phyloP scores from a whole-genome alignment of 345 rosid species.

The Rhodamnia rubescens region DNA sequence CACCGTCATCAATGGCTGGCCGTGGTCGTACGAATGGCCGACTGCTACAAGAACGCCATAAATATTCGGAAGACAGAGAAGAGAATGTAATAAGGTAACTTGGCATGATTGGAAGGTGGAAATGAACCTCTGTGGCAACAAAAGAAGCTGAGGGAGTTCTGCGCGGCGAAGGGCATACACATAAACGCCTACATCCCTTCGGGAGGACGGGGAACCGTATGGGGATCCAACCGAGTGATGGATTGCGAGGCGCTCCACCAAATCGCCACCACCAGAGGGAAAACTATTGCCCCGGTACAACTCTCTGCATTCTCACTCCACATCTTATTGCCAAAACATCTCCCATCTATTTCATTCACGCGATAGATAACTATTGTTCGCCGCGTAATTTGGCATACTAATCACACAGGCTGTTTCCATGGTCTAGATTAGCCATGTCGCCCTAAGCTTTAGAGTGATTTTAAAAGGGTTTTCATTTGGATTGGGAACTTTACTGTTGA shows the following conservation, averaged over 20 bases:
- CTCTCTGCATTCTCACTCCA: not conserved
- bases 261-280: slow-evolving; percentile 7
- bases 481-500: too few species aligned
- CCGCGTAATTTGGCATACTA: too few species aligned
- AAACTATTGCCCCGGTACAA: slow-evolving; percentile 18
- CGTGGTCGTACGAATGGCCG: not conserved
- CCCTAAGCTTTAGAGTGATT: too few species aligned
- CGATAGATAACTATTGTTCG: too few species aligned
- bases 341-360: too few species aligned
- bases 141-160: slow-evolving; percentile 12
- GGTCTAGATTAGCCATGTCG: too few species aligned
- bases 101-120: slow-evolving; percentile 10
- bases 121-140: slow-evolving; percentile 21
- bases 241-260: slow-evolving; percentile 7
- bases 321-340: not conserved
- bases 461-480: too few species aligned
- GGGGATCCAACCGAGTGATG: slow-evolving; percentile 12
- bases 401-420: too few species aligned
- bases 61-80: not conserved
- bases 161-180: not conserved
- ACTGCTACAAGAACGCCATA: not conserved
- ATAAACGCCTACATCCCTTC: slow-evolving; percentile 16
- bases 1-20: not conserved
- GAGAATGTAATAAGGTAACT: not conserved
- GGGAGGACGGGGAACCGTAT: slow-evolving; percentile 9